Percentiles rank a stretch among this genome's conserved stretches.
These are phyloP conservation scores for Clarireedia homoeocarpa DNA, from an alignment of 2,329 filamentous ascomycete species.

Conservation along the genomic window DNA sequence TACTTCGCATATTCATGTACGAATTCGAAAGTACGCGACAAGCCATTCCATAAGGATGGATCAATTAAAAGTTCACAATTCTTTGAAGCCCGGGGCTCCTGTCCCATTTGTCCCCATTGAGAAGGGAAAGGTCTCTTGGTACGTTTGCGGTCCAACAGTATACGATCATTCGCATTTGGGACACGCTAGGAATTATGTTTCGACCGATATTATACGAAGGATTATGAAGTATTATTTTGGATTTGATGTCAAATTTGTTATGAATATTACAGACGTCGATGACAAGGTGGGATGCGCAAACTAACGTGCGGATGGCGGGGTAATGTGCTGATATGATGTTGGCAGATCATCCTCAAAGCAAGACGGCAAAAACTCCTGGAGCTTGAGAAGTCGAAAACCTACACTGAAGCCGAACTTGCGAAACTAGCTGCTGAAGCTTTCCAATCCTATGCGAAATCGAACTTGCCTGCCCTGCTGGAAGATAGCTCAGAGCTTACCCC, in stretches of 20 bases:
- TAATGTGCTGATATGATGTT: conserved; percentile 1
- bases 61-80: conserved; percentile 28
- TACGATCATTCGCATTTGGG: conserved; percentile 60
- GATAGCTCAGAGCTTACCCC: conserved; percentile 38
- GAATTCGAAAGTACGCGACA: conserved; percentile 10
- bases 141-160: conserved; percentile 62
- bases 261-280: conserved; percentile 66
- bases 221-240: conserved; percentile 62
- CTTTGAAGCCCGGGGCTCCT: conserved; percentile 24
- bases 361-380: conserved; percentile 76
- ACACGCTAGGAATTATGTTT: conserved; percentile 67
- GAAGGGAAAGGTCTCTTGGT: conserved; percentile 45
- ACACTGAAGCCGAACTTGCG: conserved; percentile 39
- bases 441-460: conserved; percentile 46
- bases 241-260: conserved; percentile 60
- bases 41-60: conserved; percentile 14
- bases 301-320: background rate
- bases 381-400: conserved; percentile 64
- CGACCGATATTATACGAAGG: conserved; percentile 61
- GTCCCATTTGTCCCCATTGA: conserved; percentile 20
- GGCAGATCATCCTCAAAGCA: conserved; percentile 35
- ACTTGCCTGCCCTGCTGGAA: conserved; percentile 43
- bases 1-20: conserved; percentile 7
- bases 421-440: conserved; percentile 47
- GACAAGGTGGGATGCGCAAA: conserved; percentile 38